These are phyloP conservation scores for Chlorella sp. DNA, from an alignment of 139 green algal species.

Conservation along the genomic window DNA sequence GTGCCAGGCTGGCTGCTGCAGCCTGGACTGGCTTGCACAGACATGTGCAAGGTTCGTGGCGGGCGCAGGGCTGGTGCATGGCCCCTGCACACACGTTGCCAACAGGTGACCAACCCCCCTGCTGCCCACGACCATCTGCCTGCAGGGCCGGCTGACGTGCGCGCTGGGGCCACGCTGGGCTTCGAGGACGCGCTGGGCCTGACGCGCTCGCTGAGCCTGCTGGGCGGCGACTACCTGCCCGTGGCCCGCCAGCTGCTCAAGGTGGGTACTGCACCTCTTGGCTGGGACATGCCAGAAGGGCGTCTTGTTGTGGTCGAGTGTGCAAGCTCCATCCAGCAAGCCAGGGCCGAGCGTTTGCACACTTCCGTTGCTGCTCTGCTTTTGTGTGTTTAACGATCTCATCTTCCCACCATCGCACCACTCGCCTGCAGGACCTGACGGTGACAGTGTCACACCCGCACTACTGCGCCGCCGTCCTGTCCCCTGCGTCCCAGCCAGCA, in stretches of 20 bases:
- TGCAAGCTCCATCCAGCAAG: too few relatives aligned
- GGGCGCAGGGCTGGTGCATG: too few relatives aligned
- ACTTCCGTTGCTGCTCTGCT: too few relatives aligned
- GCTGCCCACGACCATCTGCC: background rate
- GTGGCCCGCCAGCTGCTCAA: conserved; percentile 2
- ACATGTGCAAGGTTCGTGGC: too few relatives aligned
- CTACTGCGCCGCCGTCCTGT: background rate
- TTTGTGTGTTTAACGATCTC: background rate
- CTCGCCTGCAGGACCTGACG: background rate
- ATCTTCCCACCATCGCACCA: background rate
- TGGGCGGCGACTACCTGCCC: background rate
- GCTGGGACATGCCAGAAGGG: background rate
- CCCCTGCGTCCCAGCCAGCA: background rate
- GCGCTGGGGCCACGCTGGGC: background rate
- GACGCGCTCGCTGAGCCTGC: background rate
- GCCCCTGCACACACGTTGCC: too few relatives aligned
- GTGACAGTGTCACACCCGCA: background rate
- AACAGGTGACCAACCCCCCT: too few relatives aligned
- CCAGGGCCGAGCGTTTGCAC: too few relatives aligned
- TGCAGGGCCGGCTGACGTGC: background rate
- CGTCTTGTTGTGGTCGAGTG: too few relatives aligned
- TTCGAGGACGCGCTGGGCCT: conserved; percentile 19
- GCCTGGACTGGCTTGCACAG: too few relatives aligned
- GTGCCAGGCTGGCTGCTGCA: too few relatives aligned
- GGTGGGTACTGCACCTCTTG: background rate